Percentiles rank a stretch among this genome's conserved stretches.
Conservation (phyloP, 2,329 filamentous ascomycete genomes). For the Cercospora sp. region DNA sequence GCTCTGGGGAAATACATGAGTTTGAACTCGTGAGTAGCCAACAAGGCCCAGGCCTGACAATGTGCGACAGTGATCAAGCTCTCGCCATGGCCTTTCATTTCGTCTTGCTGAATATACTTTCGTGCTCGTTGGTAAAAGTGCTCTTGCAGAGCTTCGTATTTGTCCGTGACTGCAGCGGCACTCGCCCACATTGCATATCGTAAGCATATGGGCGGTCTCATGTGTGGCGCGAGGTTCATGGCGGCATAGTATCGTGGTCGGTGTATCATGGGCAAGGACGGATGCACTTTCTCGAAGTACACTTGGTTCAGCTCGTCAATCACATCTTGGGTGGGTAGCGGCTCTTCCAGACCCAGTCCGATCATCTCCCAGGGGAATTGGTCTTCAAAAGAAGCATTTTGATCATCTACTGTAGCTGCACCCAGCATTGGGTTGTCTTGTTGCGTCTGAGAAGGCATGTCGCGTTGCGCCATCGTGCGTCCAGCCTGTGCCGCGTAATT, state of each 20-base stretch:
- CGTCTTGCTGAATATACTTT: constrained; percentile 87
- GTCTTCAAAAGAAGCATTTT: constrained; percentile 27
- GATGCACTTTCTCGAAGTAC: constrained; percentile 89
- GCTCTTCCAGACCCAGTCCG: constrained; percentile 76
- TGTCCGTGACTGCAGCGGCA: constrained; percentile 81
- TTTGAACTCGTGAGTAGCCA: constrained; percentile 88
- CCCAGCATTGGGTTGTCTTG: constrained; percentile 8
- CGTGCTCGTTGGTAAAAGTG: constrained; percentile 87
- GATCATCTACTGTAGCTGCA: constrained; percentile 12
- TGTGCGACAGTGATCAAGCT: constrained; percentile 82
- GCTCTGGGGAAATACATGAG: constrained; percentile 96
- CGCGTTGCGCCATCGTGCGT: constrained; percentile 12
- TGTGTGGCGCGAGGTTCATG: constrained; percentile 82
- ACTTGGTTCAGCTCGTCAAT: constrained; percentile 85
- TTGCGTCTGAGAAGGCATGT: constrained; percentile 12
- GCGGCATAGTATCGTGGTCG: constrained; percentile 81
- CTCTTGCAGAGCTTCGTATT: constrained; percentile 75
- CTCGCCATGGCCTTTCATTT: constrained; percentile 90
- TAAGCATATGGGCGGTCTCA: constrained; percentile 81
- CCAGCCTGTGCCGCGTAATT: constrained; percentile 13
- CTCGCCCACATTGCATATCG: constrained; percentile 96
- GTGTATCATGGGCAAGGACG: constrained; percentile 84
- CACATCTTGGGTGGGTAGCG: constrained; percentile 73
- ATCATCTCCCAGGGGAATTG: constrained; percentile 82
- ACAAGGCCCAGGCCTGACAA: constrained; percentile 78